Evolutionary conservation across 1,139 yeast species (phyloP).

Genomic region (Dujonia santamariae): DNA sequence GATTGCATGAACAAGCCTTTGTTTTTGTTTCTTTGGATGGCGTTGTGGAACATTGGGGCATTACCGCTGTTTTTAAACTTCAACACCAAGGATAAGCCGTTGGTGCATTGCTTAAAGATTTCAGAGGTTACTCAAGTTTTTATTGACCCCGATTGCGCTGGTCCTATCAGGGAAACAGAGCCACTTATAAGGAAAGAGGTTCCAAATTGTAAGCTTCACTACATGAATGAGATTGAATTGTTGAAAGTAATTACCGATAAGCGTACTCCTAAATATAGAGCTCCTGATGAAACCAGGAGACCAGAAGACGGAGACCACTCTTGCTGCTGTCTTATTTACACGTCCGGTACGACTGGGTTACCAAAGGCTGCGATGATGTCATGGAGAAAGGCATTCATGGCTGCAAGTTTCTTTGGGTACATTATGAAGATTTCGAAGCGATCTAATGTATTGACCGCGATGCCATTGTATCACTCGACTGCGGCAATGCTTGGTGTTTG

Average conservation of each 20-base stretch:
- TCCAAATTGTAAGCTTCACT: slow-evolving; percentile 45
- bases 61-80: slow-evolving; percentile 83
- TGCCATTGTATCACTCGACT: slow-evolving; percentile 96
- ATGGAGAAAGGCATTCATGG: slow-evolving; percentile 80
- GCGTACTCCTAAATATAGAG: slow-evolving; percentile 51
- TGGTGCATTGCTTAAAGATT: slow-evolving; percentile 76
- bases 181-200: slow-evolving; percentile 39
- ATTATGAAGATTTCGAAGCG: slow-evolving; percentile 57
- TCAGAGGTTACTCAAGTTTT: slow-evolving; percentile 65
- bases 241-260: slow-evolving; percentile 42
- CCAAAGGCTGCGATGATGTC: slow-evolving; percentile 95
- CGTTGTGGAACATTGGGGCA: slow-evolving; percentile 91
- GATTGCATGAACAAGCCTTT: slow-evolving; percentile 83
- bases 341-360: slow-evolving; percentile 93
- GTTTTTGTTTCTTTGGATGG: slow-evolving; percentile 76
- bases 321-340: slow-evolving; percentile 74
- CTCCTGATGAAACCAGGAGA: slow-evolving; percentile 55
- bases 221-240: slow-evolving; percentile 53
- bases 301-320: slow-evolving; percentile 54
- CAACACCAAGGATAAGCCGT: slow-evolving; percentile 69
- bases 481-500: slow-evolving; percentile 86
- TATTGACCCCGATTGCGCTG: slow-evolving; percentile 69
- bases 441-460: slow-evolving; percentile 77
- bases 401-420: slow-evolving; percentile 66
- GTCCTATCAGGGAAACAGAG: slow-evolving; percentile 53